These are phyloP conservation scores for Fusarium sp. DNA, from an alignment of 2,329 filamentous ascomycete species.

Conservation along the genomic window DNA sequence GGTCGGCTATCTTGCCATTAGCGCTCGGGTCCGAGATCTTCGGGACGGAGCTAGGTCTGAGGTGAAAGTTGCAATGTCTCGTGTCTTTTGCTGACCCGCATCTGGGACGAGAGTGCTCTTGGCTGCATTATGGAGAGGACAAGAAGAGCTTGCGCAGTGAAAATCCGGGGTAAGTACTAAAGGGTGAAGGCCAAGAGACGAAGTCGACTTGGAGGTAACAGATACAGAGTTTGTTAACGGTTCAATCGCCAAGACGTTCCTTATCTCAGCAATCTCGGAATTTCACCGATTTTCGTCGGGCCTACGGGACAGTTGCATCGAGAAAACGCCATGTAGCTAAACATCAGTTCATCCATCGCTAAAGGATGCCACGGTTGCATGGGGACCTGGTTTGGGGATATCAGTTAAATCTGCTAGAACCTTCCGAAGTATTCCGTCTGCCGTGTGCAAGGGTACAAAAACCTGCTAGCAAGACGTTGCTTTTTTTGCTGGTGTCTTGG, in stretches of 20 bases:
- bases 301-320: not conserved
- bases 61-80: not conserved
- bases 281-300: not conserved
- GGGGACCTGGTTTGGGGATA: not conserved
- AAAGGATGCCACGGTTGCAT: not conserved
- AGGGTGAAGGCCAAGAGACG: not conserved
- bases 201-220: not conserved
- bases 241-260: not conserved
- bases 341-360: not conserved
- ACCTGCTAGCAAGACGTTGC: not conserved
- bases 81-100: not conserved
- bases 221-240: not conserved
- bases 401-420: not conserved
- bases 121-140: not conserved
- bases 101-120: not conserved
- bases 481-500: slow-evolving; percentile 5
- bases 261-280: not conserved
- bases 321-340: slow-evolving; percentile 1
- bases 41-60: not conserved
- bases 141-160: slow-evolving; percentile 19
- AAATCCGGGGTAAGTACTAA: slow-evolving; percentile 27
- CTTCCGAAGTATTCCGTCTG: not conserved
- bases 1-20: not conserved
- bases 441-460: not conserved
- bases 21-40: not conserved